These are phyloP conservation scores for Lactarius indigo DNA, from an alignment of 768 basidiomycete species.

Conservation along the genomic window DNA sequence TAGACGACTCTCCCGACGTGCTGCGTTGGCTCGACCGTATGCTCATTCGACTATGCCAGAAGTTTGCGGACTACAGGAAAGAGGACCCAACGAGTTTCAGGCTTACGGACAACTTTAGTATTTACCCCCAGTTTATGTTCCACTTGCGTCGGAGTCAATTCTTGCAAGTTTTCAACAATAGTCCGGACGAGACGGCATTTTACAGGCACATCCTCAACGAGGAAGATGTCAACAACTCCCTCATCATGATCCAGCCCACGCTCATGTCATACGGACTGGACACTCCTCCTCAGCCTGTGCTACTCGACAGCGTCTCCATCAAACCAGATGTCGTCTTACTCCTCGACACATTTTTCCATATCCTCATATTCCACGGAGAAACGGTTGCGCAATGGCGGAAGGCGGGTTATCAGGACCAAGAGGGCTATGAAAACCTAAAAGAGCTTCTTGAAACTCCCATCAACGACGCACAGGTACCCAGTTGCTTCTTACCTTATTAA, in stretches of 20 bases:
- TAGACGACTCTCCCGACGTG: slow-evolving; percentile 96
- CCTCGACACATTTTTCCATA: slow-evolving; percentile 99
- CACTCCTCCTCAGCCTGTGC: slow-evolving; percentile 83
- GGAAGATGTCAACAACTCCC: slow-evolving; percentile 97
- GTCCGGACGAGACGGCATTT: slow-evolving; percentile 98
- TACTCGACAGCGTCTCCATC: slow-evolving; percentile 96
- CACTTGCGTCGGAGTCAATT: slow-evolving; percentile 96
- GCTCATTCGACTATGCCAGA: slow-evolving; percentile 97
- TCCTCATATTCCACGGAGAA: slow-evolving; percentile 99
- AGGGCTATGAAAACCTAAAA: slow-evolving; percentile 98
- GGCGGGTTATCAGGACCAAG: slow-evolving; percentile 97
- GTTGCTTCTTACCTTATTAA: background rate
- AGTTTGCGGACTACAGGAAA: slow-evolving; percentile 98
- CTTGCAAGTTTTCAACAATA: slow-evolving; percentile 99
- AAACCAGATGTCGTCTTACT: slow-evolving; percentile 95
- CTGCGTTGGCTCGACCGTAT: slow-evolving; percentile 97
- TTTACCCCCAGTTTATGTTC: slow-evolving; percentile 99
- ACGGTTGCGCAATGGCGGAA: slow-evolving; percentile 97
- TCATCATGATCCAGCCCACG: slow-evolving; percentile 99
- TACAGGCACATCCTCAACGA: slow-evolving; percentile 96
- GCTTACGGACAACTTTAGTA: slow-evolving; percentile 92
- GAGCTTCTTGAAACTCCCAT: slow-evolving; percentile 85
- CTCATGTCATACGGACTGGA: slow-evolving; percentile 99
- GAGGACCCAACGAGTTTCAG: slow-evolving; percentile 95
- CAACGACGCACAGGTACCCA: slow-evolving; percentile 77